A percentile compares a stretch with the other conserved stretches of the same genome.
These are phyloP conservation scores for Amniculicola lignicola DNA, from an alignment of 495 filamentous ascomycete species.

Conservation along the genomic window DNA sequence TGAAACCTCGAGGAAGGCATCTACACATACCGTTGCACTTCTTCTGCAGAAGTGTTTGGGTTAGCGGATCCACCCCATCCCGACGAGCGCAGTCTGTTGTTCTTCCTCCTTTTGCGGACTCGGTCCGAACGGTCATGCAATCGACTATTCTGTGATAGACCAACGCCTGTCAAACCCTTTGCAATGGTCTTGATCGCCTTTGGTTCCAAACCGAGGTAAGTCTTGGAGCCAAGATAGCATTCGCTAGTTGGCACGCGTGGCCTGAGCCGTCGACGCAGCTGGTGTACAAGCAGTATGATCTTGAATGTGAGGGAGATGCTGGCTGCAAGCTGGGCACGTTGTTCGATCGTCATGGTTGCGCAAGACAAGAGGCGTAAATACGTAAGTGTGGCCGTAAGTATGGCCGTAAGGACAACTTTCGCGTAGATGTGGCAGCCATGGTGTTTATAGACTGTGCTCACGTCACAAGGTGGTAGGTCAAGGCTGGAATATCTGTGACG, in stretches of 20 bases:
- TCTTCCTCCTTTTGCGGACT: conserved; percentile 16
- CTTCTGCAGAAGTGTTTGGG: conserved; percentile 24
- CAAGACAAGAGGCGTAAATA: background rate
- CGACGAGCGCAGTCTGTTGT: conserved; percentile 16
- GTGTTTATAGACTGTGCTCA: conserved; percentile 1
- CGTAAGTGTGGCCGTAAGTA: conserved; percentile 12
- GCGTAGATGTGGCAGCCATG: conserved; percentile 3
- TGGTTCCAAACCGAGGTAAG: conserved; percentile 22
- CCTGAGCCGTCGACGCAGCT: conserved; percentile 33
- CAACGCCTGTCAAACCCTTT: conserved; percentile 17
- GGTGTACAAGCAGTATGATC: conserved; percentile 30
- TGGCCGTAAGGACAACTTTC: conserved; percentile 4
- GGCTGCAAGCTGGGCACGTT: conserved; percentile 3
- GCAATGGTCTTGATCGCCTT: conserved; percentile 20
- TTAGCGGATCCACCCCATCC: conserved; percentile 10
- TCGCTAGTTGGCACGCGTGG: conserved; percentile 12
- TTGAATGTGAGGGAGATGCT: conserved; percentile 33
- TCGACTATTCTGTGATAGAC: conserved; percentile 9
- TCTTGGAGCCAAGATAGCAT: conserved; percentile 15
- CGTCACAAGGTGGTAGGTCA: conserved; percentile 10
- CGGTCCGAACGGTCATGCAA: conserved; percentile 13
- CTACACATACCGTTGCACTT: conserved; percentile 31
- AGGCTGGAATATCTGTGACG: conserved; percentile 19
- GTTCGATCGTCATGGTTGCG: conserved; percentile 26
- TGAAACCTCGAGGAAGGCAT: conserved; percentile 5